Conservation (phyloP, 1,284 basidiomycete species). For the Phlebopus sp. region DNA sequence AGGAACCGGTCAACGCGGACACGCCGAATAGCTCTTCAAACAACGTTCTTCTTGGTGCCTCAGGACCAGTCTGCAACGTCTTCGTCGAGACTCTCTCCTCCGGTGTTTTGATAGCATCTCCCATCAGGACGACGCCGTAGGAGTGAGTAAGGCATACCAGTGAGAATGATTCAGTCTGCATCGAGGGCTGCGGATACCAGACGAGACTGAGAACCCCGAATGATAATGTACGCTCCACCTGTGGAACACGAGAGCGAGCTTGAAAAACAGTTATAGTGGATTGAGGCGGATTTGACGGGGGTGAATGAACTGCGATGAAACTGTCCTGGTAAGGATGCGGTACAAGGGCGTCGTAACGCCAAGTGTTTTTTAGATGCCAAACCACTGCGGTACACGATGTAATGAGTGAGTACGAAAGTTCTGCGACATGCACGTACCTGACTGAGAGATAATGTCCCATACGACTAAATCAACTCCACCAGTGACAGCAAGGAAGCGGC, state of each 20-base stretch:
- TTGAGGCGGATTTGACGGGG: constrained; percentile 26
- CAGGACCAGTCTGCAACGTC: constrained; percentile 38
- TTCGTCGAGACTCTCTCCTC: constrained; percentile 43
- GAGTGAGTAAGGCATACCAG: constrained; percentile 65
- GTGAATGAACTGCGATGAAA: constrained; percentile 54
- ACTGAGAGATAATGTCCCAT: constrained; percentile 80
- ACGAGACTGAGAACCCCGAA: constrained; percentile 54
- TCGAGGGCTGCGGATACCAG: constrained; percentile 41
- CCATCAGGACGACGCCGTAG: constrained; percentile 64
- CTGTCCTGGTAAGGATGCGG: constrained; percentile 55
- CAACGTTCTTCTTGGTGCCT: constrained; percentile 51
- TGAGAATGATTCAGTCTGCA: constrained; percentile 40
- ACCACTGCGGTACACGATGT: constrained; percentile 40
- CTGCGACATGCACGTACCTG: constrained; percentile 46
- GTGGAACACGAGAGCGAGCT: constrained; percentile 43
- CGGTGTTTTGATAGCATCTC: constrained; percentile 46
- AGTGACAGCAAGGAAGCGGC: constrained; percentile 60
- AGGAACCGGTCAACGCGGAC: constrained; percentile 49
- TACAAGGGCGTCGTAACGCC: constrained; percentile 44
- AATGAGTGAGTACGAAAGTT: constrained; percentile 9
- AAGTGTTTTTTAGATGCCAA: constrained; percentile 51
- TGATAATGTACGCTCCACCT: constrained; percentile 48
- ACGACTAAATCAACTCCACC: constrained; percentile 56
- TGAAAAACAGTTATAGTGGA: constrained; percentile 48
- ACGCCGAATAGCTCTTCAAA: constrained; percentile 86